Percentiles rank a stretch among this genome's conserved stretches.
Evolutionary conservation across 2,329 filamentous ascomycete species (phyloP).

Genomic region (Aureobasidium namibiae): DNA sequence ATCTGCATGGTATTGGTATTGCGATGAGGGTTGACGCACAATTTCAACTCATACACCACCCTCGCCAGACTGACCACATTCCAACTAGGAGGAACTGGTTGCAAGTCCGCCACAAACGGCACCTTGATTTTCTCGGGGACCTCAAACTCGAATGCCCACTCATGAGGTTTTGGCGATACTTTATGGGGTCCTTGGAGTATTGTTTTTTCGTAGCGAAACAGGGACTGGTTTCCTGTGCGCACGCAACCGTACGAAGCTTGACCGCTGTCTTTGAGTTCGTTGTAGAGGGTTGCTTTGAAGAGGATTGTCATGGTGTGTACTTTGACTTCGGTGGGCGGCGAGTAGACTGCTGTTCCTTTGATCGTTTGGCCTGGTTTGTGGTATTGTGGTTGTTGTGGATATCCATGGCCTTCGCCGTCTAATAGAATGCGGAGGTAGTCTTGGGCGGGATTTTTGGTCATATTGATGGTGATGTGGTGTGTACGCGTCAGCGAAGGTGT

Average conservation of each 20-base stretch:
- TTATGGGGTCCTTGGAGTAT: neutral
- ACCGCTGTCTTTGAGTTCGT: neutral
- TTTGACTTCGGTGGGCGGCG: neutral
- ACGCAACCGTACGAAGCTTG: neutral
- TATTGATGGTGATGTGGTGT: neutral
- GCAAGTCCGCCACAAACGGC: neutral
- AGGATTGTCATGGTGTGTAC: neutral
- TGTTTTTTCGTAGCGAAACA: neutral
- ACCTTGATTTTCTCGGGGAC: neutral
- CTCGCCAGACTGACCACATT: neutral
- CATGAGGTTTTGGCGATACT: neutral
- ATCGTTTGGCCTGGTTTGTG: neutral
- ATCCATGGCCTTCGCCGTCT: neutral
- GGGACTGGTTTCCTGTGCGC: neutral
- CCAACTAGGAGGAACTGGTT: neutral
- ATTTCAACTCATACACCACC: neutral
- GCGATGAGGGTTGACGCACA: neutral
- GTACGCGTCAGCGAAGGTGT: neutral
- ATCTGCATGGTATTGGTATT: neutral
- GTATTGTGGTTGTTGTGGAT: neutral
- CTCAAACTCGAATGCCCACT: neutral
- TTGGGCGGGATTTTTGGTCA: neutral
- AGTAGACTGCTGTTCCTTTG: neutral
- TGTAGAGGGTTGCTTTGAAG: slow-evolving; percentile 5
- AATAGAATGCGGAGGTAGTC: neutral